Conservation (phyloP, 371 early-diverging fungal species). For the Mucor velutinosus region DNA sequence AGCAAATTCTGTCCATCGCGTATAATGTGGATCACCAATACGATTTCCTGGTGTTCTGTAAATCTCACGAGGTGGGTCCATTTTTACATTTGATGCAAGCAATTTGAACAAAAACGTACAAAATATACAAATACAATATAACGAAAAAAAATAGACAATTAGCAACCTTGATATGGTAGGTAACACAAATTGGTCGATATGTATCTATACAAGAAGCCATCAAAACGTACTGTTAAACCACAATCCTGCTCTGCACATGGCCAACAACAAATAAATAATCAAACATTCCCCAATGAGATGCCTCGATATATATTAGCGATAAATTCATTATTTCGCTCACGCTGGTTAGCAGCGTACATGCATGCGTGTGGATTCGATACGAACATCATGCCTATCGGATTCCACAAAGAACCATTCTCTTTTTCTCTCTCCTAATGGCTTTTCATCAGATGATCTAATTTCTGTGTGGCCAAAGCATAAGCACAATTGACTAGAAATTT, state of each 20-base stretch:
- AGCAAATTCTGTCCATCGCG: background rate
- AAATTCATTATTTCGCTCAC: background rate
- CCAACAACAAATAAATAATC: conserved; percentile 7
- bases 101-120: background rate
- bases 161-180: background rate
- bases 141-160: background rate
- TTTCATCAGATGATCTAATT: background rate
- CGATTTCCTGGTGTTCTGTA: background rate
- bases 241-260: background rate
- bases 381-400: background rate
- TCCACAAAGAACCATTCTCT: background rate
- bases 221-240: background rate
- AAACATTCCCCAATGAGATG: conserved; percentile 1
- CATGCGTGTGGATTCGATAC: too few relatives aligned
- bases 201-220: background rate
- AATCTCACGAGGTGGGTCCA: background rate
- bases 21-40: background rate
- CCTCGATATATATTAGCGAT: background rate
- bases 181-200: background rate
- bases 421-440: background rate
- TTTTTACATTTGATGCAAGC: background rate
- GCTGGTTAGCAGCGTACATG: background rate
- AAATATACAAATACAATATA: background rate
- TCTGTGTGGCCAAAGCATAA: background rate
- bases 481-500: background rate